A percentile compares a stretch with the other conserved stretches of the same genome.
Evolutionary conservation across 495 filamentous ascomycete species (phyloP).

Genomic region (Neurospora intermedia): DNA sequence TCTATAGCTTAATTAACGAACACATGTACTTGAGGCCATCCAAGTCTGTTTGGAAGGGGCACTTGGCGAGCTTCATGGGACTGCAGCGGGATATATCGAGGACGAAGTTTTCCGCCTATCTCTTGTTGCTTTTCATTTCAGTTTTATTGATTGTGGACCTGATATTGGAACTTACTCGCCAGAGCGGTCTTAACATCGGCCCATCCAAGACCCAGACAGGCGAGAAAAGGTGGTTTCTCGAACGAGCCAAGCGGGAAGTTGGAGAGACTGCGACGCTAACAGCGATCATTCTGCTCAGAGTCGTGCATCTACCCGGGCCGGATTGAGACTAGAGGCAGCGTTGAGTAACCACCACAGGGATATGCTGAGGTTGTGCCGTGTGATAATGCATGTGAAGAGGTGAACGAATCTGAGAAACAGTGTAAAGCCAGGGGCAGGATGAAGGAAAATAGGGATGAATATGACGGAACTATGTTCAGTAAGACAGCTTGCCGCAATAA

Average conservation of each 20-base stretch:
- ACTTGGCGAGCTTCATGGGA: neutral
- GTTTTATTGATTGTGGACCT: too few species aligned
- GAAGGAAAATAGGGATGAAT: neutral
- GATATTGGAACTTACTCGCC: neutral
- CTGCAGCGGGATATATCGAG: neutral
- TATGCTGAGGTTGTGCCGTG: neutral
- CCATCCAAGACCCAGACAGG: neutral
- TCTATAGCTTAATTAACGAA: neutral
- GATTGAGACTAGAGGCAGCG: neutral
- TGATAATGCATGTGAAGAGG: neutral
- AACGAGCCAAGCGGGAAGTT: neutral
- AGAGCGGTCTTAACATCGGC: neutral
- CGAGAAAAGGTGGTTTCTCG: neutral
- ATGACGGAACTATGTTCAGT: neutral
- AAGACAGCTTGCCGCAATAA: neutral
- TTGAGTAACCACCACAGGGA: neutral
- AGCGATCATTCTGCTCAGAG: neutral
- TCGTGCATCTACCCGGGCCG: neutral
- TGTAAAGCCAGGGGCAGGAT: neutral
- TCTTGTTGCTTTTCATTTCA: neutral
- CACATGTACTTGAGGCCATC: neutral
- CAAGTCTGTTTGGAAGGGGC: neutral
- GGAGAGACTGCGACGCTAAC: neutral
- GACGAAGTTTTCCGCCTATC: neutral
- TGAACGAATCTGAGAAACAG: neutral